Percentiles rank a stretch among this genome's conserved stretches.
Conservation (phyloP, 1,139 yeast species). For the Yamadazyma sp. region DNA sequence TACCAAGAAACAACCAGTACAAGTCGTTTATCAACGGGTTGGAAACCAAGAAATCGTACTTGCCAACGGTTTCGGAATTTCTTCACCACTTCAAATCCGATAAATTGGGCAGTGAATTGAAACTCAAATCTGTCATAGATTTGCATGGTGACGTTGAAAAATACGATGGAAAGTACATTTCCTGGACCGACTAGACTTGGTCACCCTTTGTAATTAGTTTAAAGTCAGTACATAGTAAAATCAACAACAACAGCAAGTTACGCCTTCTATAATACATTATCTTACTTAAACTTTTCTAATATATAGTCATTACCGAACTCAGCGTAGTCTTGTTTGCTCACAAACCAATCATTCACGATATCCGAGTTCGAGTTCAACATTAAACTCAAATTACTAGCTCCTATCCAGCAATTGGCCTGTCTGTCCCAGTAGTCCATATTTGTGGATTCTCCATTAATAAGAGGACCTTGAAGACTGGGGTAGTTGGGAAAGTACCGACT, state of each 20-base stretch:
- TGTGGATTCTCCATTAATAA: slow-evolving; percentile 18
- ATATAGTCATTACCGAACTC: slow-evolving; percentile 62
- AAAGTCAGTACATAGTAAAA: slow-evolving; percentile 2
- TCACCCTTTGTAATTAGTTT: slow-evolving; percentile 1
- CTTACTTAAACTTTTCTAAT: slow-evolving; percentile 52
- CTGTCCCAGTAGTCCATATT: slow-evolving; percentile 50
- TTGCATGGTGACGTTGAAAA: slow-evolving; percentile 62
- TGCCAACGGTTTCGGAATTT: slow-evolving; percentile 68
- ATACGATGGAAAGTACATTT: slow-evolving; percentile 56
- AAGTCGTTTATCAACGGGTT: slow-evolving; percentile 62
- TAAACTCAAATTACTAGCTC: slow-evolving; percentile 63
- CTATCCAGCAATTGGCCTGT: slow-evolving; percentile 62
- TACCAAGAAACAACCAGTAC: slow-evolving; percentile 68
- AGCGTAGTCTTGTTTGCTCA: slow-evolving; percentile 56
- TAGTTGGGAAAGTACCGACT: slow-evolving; percentile 52
- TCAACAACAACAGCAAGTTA: not conserved
- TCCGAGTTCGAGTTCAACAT: slow-evolving; percentile 42
- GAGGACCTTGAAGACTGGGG: slow-evolving; percentile 7
- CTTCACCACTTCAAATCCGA: slow-evolving; percentile 57
- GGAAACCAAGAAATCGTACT: slow-evolving; percentile 61
- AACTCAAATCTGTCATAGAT: slow-evolving; percentile 54
- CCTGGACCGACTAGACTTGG: slow-evolving; percentile 45
- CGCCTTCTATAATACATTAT: slow-evolving; percentile 3
- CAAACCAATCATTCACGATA: slow-evolving; percentile 54
- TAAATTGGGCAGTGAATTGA: slow-evolving; percentile 64